These are phyloP conservation scores for Xylogone sp. DNA, from an alignment of 2,329 filamentous ascomycete species.

Conservation along the genomic window DNA sequence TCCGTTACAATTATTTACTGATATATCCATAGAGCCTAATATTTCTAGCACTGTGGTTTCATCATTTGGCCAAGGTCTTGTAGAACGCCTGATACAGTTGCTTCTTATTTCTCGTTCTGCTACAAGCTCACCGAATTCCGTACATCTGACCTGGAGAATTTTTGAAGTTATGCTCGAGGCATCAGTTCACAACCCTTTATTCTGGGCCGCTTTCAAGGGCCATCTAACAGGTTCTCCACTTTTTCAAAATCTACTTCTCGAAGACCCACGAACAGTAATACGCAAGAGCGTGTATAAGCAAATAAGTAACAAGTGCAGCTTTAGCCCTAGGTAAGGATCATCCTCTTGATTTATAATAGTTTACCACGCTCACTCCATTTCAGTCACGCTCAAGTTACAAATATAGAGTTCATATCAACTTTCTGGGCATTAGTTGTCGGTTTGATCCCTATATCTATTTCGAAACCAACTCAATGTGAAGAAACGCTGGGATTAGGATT, in stretches of 20 bases:
- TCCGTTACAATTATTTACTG: slow-evolving; percentile 14
- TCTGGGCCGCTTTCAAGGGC: slow-evolving; percentile 41
- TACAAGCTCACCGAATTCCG: slow-evolving; percentile 19
- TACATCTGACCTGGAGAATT: slow-evolving; percentile 35
- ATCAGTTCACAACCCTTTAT: slow-evolving; percentile 38
- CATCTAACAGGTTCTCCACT: slow-evolving; percentile 33
- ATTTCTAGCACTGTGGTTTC: slow-evolving; percentile 28
- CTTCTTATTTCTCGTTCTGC: slow-evolving; percentile 19
- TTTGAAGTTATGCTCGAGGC: slow-evolving; percentile 46
- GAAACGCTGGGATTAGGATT: slow-evolving; percentile 36
- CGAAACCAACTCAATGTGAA: slow-evolving; percentile 22
- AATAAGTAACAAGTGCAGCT: slow-evolving; percentile 26
- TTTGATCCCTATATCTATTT: slow-evolving; percentile 20
- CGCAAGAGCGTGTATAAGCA: slow-evolving; percentile 26
- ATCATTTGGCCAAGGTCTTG: slow-evolving; percentile 29
- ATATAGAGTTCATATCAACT: slow-evolving; percentile 37
- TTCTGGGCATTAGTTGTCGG: slow-evolving; percentile 40
- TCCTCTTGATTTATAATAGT: neutral
- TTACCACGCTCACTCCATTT: slow-evolving; percentile 1
- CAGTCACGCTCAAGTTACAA: slow-evolving; percentile 25
- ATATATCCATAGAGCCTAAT: slow-evolving; percentile 30
- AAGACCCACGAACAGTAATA: slow-evolving; percentile 33
- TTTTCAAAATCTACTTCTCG: slow-evolving; percentile 37
- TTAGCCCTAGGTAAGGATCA: slow-evolving; percentile 19
- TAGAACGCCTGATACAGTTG: slow-evolving; percentile 27